phyloP scores from a whole-genome alignment of 257 asterid genomes.

The Solanum paucissectum region DNA sequence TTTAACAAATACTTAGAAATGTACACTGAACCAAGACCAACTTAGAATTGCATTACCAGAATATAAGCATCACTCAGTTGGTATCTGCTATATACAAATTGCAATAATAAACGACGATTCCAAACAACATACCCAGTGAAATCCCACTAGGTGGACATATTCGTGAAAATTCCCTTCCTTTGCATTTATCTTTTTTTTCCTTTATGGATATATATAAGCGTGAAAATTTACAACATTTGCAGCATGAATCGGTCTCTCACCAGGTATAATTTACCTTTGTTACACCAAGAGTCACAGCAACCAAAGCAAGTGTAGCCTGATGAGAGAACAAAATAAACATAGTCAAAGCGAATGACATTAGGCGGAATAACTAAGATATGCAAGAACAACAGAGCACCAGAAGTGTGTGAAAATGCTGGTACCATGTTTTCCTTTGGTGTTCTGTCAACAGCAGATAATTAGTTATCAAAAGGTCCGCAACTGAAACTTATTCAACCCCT shows the following conservation, averaged over 20 bases:
- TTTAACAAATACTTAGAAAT: not conserved
- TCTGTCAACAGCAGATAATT: not conserved
- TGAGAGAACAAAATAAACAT: not conserved
- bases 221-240: not conserved
- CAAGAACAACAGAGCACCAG: not conserved
- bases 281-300: conserved; percentile 63
- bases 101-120: not conserved
- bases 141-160: not conserved
- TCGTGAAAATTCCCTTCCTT: not conserved
- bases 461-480: not conserved
- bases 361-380: not conserved
- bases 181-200: not conserved
- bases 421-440: not conserved
- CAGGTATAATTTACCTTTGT: conserved; percentile 41
- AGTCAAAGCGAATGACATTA: not conserved
- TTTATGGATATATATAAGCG: not conserved
- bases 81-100: not conserved
- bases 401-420: not conserved
- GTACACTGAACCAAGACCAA: not conserved
- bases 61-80: not conserved
- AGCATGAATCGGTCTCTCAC: conserved; percentile 23
- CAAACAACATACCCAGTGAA: not conserved
- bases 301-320: conserved; percentile 58
- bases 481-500: not conserved
- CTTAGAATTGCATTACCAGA: not conserved